Base-by-base conservation (phyloP, 441 rosid species). In the Geranium incanum region DNA sequence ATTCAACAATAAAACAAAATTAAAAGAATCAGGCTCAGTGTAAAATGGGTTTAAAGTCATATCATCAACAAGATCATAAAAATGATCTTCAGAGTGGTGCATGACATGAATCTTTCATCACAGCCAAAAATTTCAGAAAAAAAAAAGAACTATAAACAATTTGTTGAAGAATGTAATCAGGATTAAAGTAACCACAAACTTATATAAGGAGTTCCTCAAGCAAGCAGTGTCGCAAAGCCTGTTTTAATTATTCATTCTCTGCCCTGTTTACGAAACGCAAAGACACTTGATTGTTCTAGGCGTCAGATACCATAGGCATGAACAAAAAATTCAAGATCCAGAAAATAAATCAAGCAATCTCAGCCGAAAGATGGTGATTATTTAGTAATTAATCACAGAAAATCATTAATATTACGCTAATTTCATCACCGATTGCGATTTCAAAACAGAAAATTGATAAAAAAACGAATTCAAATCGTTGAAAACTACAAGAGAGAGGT, bases 281-380 rank as follows among this genome's bases (percentile, higher is more conserved):
- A 72, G 66, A 36, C 36, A 70, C 36, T 21, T 0, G 1, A 66
- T 0, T 6, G 55, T 21, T 64, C 72, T 23, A 72, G 70, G 73
- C 68, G 71, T 67, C 72, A 78, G 76, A 75, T 72, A 75, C 77
- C 75, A 11, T 36, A 28, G 81, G 76, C 81, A 75, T 9, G 5
- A 15, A 4, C 9, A 57, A 57, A 55, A 55, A 0, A 4, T 3
- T 11, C 50, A 4, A 0, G 1, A 7, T 6, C 28, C 36, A 19
- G 5, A 5, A 19, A 36, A 11, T n/a, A 7, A 5, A 55, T 55
- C 0, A 7, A 11, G 70, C 75, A 71, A 75, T 70, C 72, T 78
- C 72, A 78, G 78, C 13, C 72, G 78, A 78, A 72, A 78, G 78
- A 75, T 75, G 76, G 74, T 69, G 81, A 75, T 52, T 71, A 12